Evolutionary conservation across 2,329 filamentous ascomycete genomes (phyloP), one percentile per base, ranked within the genome.

Genomic region (Coniella lustricola): DNA sequence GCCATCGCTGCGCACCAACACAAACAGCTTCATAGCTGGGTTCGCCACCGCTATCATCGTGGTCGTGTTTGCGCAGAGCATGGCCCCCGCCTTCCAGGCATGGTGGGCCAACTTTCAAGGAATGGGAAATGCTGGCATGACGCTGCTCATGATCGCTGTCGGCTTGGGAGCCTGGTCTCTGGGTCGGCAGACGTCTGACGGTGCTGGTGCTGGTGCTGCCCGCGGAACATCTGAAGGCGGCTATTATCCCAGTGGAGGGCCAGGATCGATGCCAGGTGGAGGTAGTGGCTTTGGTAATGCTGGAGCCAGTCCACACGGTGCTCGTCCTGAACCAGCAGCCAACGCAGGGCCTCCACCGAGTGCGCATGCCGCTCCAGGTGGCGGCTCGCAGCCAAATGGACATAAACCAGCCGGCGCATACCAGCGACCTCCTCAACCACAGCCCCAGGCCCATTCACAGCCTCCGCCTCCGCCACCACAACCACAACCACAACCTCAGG

Each of bases 1-100:
- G n/a, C 91, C 91, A 0, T 95, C 90, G 0, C 67, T 97, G 53
- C 79, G 85, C 61, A 85, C 88, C 17, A 87, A 93, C 60, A 76
- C 85, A 60, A 95, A 95, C 67, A 95, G 88, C 68, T 97, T 96
- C 65, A 76, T 90, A 18, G 90, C 90, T 3, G 91, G 91, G 22
- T 89, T 90, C 58, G 85, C 82, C 35, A 84, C 81, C 51, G 89
- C 88, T 3, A 69, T 95, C 31, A 72, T 87, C 34, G 69, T 83
- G 9, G 82, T 93, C 14, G 77, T 82, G 2, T 61, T 94, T n/a
- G 88, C 82, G 67, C 78, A 84, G 53, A 79, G 78, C 52, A 73
- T 91, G 56, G 78, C 85, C 25, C 90, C 90, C 0, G 80, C 85
- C 4, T 72, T 91, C 55, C 81, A 80, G 58, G 70, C 76, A 43